These are phyloP conservation scores for Auxenochlorella pyrenoidosa DNA, from an alignment of 139 green algal genomes.

Conservation along the genomic window DNA sequence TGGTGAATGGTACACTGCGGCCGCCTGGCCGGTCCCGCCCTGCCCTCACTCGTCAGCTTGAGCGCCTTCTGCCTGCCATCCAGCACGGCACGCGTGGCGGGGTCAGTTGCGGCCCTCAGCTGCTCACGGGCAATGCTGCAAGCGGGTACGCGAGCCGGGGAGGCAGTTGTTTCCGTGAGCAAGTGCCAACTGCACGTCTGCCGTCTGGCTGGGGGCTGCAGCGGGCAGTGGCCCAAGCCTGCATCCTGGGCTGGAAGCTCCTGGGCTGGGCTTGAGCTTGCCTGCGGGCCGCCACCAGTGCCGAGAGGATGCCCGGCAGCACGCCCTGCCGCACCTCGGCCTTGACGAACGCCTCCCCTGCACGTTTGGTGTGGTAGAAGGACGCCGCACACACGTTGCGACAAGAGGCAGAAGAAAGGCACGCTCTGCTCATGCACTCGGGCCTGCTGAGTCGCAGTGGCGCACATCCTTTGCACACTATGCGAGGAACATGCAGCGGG, in stretches of 20 bases:
- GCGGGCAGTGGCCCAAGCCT: background rate
- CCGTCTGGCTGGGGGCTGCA: background rate
- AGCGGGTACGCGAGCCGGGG: background rate
- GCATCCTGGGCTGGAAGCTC: too few relatives aligned
- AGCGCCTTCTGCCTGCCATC: constrained; percentile 86
- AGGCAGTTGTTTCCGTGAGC: background rate
- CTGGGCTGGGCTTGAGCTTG: background rate
- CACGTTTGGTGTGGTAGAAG: background rate
- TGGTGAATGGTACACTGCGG: too few relatives aligned
- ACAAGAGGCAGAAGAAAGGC: too few relatives aligned
- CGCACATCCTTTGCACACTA: too few relatives aligned
- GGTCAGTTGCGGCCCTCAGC: constrained; percentile 52
- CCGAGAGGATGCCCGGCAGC: constrained; percentile 73
- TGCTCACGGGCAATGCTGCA: constrained; percentile 55
- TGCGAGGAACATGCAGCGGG: too few relatives aligned
- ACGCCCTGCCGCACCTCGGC: constrained; percentile 63
- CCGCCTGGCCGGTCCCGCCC: too few relatives aligned
- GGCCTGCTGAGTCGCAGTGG: too few relatives aligned
- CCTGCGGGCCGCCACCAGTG: constrained; percentile 68
- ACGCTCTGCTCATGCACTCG: too few relatives aligned
- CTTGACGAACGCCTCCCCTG: constrained; percentile 64
- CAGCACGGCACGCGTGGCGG: constrained; percentile 61
- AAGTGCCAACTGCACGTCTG: too few relatives aligned
- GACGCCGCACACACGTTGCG: too few relatives aligned
- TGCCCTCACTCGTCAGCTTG: constrained; percentile 63